Evolutionary conservation across 257 asterid genomes (phyloP).

Genomic region (Jacaranda copaia): DNA sequence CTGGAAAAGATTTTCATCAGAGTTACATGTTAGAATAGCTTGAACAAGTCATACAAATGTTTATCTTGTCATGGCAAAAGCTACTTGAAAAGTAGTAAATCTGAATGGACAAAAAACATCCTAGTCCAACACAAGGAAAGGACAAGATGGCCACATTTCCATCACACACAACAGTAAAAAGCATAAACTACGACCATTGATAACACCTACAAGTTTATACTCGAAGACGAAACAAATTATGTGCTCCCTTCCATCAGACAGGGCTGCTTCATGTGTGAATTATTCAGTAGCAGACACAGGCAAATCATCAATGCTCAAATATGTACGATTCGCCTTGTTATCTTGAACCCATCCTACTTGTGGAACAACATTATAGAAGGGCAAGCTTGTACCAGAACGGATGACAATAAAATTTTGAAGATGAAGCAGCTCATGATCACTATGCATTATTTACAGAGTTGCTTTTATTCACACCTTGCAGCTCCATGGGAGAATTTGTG

Average conservation of each 20-base stretch:
- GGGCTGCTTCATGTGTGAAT: slow-evolving; percentile 8
- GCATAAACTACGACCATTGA: not conserved
- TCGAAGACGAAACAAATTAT: slow-evolving; percentile 14
- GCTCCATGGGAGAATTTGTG: slow-evolving; percentile 85
- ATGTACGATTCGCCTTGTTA: slow-evolving; percentile 17
- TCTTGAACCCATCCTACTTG: not conserved
- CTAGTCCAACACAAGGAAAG: slow-evolving; percentile 25
- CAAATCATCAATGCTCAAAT: slow-evolving; percentile 12
- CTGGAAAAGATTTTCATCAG: not conserved
- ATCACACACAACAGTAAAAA: slow-evolving; percentile 2
- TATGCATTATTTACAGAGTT: slow-evolving; percentile 62
- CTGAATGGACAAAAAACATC: slow-evolving; percentile 4
- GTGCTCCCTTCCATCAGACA: not conserved
- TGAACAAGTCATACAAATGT: not conserved
- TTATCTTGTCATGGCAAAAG: not conserved
- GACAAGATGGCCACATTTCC: slow-evolving; percentile 12
- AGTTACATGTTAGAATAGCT: not conserved
- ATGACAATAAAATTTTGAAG: slow-evolving; percentile 8
- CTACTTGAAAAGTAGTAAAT: slow-evolving; percentile 1
- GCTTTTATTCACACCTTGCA: slow-evolving; percentile 85
- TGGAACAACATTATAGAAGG: too few relatives aligned
- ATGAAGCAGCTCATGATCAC: slow-evolving; percentile 17
- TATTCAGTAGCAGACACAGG: slow-evolving; percentile 20
- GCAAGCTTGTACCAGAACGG: not conserved
- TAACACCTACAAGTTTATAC: slow-evolving; percentile 21